Evolutionary conservation across 176 grass and related monocot genomes (phyloP), one percentile per base, ranked within the genome.

Genomic region (Bolboschoenus planiculmis): DNA sequence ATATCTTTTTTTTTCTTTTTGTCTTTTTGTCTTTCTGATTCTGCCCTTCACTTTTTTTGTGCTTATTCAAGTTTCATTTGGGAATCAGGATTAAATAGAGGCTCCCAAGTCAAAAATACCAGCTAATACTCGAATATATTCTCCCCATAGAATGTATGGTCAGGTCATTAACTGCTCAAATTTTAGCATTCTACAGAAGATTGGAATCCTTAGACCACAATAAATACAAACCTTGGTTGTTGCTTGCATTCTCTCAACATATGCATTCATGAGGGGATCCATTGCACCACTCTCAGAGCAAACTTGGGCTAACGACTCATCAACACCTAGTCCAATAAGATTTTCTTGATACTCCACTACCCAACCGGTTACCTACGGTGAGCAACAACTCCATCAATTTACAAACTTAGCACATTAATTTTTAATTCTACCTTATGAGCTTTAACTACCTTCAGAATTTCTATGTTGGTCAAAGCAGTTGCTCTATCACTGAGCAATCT

Each of bases 251-350:
- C 91, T 90, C 37, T 99, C 97, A 81, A 99, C 89, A 83, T 99
- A 99, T 83, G 94, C 94, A 86, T 99, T 96, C 97, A 99, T 99
- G 51, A 99, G 93, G 20, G 97, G 97, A 85, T 99, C 97, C 88
- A 99, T 75, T 70, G 97, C 97, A 86, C 97, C 97, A 89, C 97
- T 96, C 93, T 99, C 91, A 73, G 97, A 99, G 86, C 92, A 95
- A 91, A 99, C 97, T 96, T 99, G 97, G 47, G 97, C 92, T 85
- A 99, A 85, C 57, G 93, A 99, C 47, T 99, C 93, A 65, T 93
- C 97, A 84, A 99, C 97, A 81, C 91, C 93, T 83, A 99, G 97
- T 51, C 78, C 89, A 86, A 99, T 93, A 79, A 99, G 86, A 83
- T 93, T 99, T 71, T 99, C 97, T 96, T 96, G 93, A 85, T 99